phyloP scores from a whole-genome alignment of 1,139 yeast genomes.

The Williopsis jadinii region DNA sequence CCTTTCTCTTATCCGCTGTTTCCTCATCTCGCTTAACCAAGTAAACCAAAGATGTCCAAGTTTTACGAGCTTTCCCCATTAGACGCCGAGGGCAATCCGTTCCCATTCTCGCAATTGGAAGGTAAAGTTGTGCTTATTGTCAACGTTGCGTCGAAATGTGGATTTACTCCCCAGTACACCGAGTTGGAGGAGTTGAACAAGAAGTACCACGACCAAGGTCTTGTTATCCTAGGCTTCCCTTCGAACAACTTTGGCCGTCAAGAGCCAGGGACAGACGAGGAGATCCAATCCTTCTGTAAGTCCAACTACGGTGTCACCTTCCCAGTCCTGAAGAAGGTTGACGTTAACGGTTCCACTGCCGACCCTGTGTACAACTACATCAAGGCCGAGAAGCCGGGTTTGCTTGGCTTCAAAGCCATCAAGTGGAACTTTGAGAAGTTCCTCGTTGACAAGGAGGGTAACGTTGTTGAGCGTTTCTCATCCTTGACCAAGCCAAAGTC shows the following conservation, averaged over 20 bases:
- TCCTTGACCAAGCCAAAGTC: conserved; percentile 62
- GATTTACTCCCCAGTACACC: conserved; percentile 80
- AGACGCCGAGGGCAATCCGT: conserved; percentile 55
- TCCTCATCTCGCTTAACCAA: not conserved
- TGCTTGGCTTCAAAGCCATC: conserved; percentile 60
- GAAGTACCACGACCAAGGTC: conserved; percentile 67
- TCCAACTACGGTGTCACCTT: conserved; percentile 74
- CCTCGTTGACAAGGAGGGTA: conserved; percentile 62
- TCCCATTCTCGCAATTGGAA: conserved; percentile 59
- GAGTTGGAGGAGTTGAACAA: conserved; percentile 80
- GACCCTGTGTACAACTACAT: conserved; percentile 78
- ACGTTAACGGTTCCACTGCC: conserved; percentile 79
- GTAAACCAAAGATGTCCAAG: conserved; percentile 23
- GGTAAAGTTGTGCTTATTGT: conserved; percentile 91
- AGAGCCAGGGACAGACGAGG: conserved; percentile 70
- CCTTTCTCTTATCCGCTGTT: too few relatives aligned
- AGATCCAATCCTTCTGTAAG: conserved; percentile 59
- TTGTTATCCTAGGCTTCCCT: conserved; percentile 87
- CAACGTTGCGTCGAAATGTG: conserved; percentile 89
- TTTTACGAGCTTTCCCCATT: conserved; percentile 55
- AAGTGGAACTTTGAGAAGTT: conserved; percentile 98
- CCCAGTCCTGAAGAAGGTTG: conserved; percentile 81
- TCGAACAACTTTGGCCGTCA: conserved; percentile 86
- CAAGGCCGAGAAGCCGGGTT: conserved; percentile 51
- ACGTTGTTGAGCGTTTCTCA: conserved; percentile 63